Base-by-base conservation (phyloP, 1,284 basidiomycete genomes). In the Cutaneotrichosporon mucoides region DNA sequence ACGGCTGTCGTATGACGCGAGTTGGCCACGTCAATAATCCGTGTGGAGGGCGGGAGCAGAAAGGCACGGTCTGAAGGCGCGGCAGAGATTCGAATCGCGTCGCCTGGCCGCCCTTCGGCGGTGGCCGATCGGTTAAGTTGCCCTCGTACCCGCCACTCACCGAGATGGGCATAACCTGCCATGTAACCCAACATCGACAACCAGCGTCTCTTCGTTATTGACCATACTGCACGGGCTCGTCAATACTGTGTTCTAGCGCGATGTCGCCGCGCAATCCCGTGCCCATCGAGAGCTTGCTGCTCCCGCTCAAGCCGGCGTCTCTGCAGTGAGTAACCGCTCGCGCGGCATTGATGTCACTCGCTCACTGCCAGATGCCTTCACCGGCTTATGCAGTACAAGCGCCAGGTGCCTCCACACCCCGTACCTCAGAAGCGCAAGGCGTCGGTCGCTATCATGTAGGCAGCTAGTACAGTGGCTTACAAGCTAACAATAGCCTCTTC, bases 401-500 rank as follows among this genome's bases (percentile, higher is more conserved):
- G 66, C 3, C 41, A 51, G 4, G 34, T 42, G 9, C 47, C 60
- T 4, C 57, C 57, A 4, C 56, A 66, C 40, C 56, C 68, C 12
- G 57, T 71, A 11, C 75, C 75, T 6, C 61, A 60, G 51, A 62
- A 60, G 12, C 60, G 73, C n/a, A 67, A 62, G 13, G 73, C 75
- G 1, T 66, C 73, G n/a, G 73, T 76, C 2, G 75, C 75, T 1
- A 67, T 76, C 38, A 65, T 74, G 75, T 73, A 48, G 43, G 10
- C 4, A 9, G 16, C 50, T 43, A 5, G 12, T 37, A n/a, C 13
- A 8, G 34, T 15, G 3, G 44, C 10, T 33, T 41, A 16, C 7
- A 33, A 11, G 41, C 46, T 47, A 15, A 42, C 34, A 5, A 33
- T 46, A 76, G 73, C 3, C 74, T 93, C 47, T 93, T 92, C 61